Evolutionary conservation across 2,329 filamentous ascomycete species (phyloP).

Genomic region (Microdochium bolleyi): DNA sequence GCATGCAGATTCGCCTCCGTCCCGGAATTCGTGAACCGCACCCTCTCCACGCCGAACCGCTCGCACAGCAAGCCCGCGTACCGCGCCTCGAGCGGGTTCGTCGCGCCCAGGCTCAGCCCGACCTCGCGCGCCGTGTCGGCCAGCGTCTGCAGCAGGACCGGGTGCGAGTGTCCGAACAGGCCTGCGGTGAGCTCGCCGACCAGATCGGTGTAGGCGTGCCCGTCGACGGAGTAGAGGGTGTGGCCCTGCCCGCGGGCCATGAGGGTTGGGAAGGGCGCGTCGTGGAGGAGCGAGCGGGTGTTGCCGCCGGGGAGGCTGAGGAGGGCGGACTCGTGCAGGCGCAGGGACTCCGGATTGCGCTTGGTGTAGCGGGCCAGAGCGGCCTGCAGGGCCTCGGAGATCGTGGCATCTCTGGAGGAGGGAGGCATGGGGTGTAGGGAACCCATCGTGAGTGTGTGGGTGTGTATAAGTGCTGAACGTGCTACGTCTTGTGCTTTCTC

Average conservation of each 20-base stretch:
- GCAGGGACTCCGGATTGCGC: conserved; percentile 27
- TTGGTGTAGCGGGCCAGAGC: conserved; percentile 24
- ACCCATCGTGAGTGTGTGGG: neutral
- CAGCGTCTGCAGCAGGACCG: conserved; percentile 41
- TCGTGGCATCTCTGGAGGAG: neutral
- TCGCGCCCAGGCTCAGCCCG: conserved; percentile 48
- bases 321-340: conserved; percentile 27
- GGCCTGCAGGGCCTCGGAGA: conserved; percentile 17
- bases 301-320: conserved; percentile 18
- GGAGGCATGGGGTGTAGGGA: neutral
- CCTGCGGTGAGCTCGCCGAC: conserved; percentile 57
- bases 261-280: conserved; percentile 33
- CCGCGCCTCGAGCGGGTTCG: conserved; percentile 36
- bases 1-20: conserved; percentile 41
- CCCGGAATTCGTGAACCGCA: conserved; percentile 42
- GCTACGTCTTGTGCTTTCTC: neutral
- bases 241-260: conserved; percentile 27
- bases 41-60: conserved; percentile 32
- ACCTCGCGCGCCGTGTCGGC: conserved; percentile 29
- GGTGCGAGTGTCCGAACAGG: conserved; percentile 58
- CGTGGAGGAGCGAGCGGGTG: conserved; percentile 20
- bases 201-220: conserved; percentile 48
- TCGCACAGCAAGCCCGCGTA: conserved; percentile 16
- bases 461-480: neutral
- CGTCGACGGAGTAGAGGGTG: conserved; percentile 31